Evolutionary conservation across 345 rosid species (phyloP), one percentile per base, ranked within the genome.

Genomic region (Ailanthus altissimus): DNA sequence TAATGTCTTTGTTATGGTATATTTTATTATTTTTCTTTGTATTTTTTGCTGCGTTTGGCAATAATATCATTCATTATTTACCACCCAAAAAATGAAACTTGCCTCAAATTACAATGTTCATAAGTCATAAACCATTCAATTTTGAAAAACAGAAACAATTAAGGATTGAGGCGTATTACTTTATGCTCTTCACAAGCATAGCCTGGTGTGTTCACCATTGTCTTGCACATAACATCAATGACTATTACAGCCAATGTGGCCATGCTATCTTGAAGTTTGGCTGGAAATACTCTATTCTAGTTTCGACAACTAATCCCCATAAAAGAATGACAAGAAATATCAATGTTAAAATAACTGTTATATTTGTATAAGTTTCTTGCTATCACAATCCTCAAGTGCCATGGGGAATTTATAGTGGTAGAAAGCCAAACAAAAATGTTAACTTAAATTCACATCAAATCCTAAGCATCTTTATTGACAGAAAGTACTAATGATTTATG

Each of bases 181-280:
- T 14, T 72, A 73, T 83, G 84, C 67, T 85, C 88, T 71, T 85
- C 83, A 63, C 85, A 85, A 25, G 47, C 70, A 60, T 85, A 85
- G 80, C 83, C 84, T 58, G 45, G 68, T 54, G 85, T 64, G 40
- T 72, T 79, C 38, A 79, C 80, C 80, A 82, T 32, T 56, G 67
- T 73, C 10, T 69, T 60, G 81, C 88, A 85, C 10, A 85, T 46
- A 26, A 85, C 78, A 65, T 63, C 76, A 23, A 36, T 13, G 10
- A 36, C 46, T 12, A 18, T 20, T 13, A 11, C 25, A n/a, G 25
- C 12, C 23, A 53, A 53, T 60, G 59, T 59, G 16, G 62, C 53
- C 68, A 2, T 26, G 11, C 18, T 53, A 61, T 15, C 47, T 36
- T 25, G 79, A 68, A 8, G 54, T 16, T 75, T 62, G 59, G 7